phyloP scores from a whole-genome alignment of 2,329 filamentous ascomycete genomes.

The Rutstroemia sp. region DNA sequence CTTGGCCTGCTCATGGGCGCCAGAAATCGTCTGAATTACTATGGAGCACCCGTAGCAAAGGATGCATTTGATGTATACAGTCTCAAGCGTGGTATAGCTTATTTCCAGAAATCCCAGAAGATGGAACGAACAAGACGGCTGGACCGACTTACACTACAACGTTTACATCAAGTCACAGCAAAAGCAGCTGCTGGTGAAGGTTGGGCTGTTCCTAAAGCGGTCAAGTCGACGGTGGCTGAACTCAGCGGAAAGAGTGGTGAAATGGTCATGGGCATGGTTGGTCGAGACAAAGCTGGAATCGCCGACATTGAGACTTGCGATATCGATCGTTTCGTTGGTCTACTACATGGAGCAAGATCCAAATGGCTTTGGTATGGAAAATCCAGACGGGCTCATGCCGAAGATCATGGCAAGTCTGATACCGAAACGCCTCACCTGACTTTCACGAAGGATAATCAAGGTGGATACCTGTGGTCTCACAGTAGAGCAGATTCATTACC shows the following conservation, averaged over 20 bases:
- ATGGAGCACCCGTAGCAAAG: conserved; percentile 76
- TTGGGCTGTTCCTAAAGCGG: conserved; percentile 86
- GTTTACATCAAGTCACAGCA: conserved; percentile 74
- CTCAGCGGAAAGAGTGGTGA: conserved; percentile 90
- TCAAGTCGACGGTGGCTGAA: conserved; percentile 92
- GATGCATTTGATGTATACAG: conserved; percentile 82
- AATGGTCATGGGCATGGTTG: conserved; percentile 92
- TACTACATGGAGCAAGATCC: conserved; percentile 72
- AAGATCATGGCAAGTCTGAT: conserved; percentile 37
- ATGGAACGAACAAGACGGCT: conserved; percentile 70
- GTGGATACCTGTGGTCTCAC: conserved; percentile 37
- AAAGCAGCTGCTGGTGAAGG: conserved; percentile 85
- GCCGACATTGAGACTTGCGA: conserved; percentile 89
- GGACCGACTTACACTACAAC: conserved; percentile 75
- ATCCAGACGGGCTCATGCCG: conserved; percentile 53
- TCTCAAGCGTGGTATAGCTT: conserved; percentile 75
- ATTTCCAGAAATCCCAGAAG: conserved; percentile 87
- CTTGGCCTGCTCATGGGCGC: conserved; percentile 85
- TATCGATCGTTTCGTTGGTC: conserved; percentile 71
- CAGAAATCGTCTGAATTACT: conserved; percentile 79
- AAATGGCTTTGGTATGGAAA: conserved; percentile 98
- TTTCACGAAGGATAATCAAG: conserved; percentile 51
- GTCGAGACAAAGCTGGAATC: conserved; percentile 76
- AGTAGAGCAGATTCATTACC: conserved; percentile 45
- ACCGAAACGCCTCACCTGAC: conserved; percentile 40